phyloP scores from a whole-genome alignment of 108 stramenopile species.

The Cyclotella choctawhatcheeana region DNA sequence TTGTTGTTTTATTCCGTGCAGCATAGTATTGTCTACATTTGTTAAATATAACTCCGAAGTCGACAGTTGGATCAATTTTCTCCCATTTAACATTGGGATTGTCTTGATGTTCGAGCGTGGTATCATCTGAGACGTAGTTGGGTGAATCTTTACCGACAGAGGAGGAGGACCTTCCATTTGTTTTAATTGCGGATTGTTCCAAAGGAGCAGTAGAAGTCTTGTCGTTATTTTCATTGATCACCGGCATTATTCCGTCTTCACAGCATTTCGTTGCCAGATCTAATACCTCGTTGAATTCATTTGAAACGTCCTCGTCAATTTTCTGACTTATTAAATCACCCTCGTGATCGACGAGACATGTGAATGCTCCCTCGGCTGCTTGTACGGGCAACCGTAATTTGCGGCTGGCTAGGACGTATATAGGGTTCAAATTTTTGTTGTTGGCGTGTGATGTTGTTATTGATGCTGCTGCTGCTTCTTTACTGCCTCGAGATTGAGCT shows the following conservation, averaged over 20 bases:
- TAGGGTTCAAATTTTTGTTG: conserved; percentile 58
- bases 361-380: conserved; percentile 34
- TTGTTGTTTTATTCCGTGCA: not conserved
- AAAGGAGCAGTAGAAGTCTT: no score
- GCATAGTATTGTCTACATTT: conserved; percentile 39
- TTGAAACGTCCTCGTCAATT: conserved; percentile 62
- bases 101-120: not conserved
- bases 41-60: conserved; percentile 45
- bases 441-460: not conserved
- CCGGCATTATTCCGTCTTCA: conserved; percentile 25
- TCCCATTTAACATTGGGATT: not conserved
- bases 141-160: conserved; percentile 5
- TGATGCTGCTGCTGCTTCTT: no score
- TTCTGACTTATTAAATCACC: conserved; percentile 72
- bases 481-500: no score
- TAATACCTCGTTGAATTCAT: conserved; percentile 74
- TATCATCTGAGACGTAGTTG: conserved; percentile 36
- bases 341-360: conserved; percentile 58
- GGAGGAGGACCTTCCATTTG: no score
- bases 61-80: conserved; percentile 22
- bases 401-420: conserved; percentile 56
- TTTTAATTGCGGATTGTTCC: no score
- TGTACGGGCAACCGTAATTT: conserved; percentile 52
- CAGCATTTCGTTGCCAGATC: conserved; percentile 61
- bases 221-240: not conserved